These are phyloP conservation scores for Penicillium hesseltinei DNA, from an alignment of 2,329 filamentous ascomycete species.

Conservation along the genomic window DNA sequence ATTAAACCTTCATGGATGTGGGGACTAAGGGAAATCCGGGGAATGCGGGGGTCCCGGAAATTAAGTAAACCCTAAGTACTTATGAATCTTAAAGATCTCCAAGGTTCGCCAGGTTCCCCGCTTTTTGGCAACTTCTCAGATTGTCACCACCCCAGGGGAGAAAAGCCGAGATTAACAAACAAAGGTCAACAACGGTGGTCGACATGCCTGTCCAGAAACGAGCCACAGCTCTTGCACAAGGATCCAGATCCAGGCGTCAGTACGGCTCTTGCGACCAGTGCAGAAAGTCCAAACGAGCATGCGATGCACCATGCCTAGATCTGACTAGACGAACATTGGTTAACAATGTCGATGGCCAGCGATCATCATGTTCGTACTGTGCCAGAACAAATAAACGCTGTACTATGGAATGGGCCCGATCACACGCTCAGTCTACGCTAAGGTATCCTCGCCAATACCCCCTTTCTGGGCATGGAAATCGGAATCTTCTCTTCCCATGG, in stretches of 20 bases:
- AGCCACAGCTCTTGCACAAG: not conserved
- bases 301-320: not conserved
- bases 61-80: not conserved
- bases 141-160: not conserved
- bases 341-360: not conserved
- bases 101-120: not conserved
- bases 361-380: not conserved
- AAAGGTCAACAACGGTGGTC: not conserved
- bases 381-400: not conserved
- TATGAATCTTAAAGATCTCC: not conserved
- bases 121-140: not conserved
- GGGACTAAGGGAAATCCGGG: not conserved
- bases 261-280: not conserved
- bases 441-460: not conserved
- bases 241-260: not conserved
- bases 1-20: not conserved
- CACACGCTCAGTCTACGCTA: not conserved
- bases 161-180: not conserved
- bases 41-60: not conserved
- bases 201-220: not conserved
- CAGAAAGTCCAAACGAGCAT: not conserved
- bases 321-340: not conserved
- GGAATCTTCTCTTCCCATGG: not conserved
- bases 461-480: not conserved
- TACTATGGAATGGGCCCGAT: constrained; percentile 1